Percentiles rank a stretch among this genome's conserved stretches.
phyloP scores from a whole-genome alignment of 139 green algal genomes.

The Tetradesmus lagerheimii region DNA sequence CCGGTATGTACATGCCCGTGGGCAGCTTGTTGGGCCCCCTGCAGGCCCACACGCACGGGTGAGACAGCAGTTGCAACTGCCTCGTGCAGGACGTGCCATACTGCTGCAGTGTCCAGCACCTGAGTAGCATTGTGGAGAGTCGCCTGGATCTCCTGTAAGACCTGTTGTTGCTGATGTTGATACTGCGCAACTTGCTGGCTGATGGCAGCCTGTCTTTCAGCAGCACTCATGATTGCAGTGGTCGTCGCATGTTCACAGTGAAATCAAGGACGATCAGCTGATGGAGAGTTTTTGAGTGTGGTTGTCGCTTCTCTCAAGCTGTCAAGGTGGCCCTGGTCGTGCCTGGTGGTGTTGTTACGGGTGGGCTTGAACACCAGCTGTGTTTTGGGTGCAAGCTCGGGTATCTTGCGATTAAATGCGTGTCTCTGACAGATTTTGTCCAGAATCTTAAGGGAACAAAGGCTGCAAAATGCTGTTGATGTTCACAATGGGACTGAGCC shows the following conservation, averaged over 20 bases:
- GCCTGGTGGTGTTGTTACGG: background rate
- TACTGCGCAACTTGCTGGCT: background rate
- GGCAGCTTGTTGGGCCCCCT: background rate
- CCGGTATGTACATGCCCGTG: background rate
- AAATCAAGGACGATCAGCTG: no score
- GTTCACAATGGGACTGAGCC: background rate
- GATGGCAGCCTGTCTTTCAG: slow-evolving; percentile 16
- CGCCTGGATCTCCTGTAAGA: background rate
- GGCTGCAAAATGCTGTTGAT: no score
- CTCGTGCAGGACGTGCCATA: background rate
- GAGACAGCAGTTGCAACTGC: slow-evolving; percentile 25
- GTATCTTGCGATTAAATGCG: background rate
- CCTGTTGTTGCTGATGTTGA: slow-evolving; percentile 1
- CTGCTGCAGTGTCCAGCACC: background rate
- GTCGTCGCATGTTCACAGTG: background rate
- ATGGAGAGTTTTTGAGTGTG: no score
- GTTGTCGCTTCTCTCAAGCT: no score
- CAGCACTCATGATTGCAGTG: slow-evolving; percentile 25
- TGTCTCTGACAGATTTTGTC: background rate
- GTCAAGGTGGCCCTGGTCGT: no score
- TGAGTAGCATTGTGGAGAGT: background rate
- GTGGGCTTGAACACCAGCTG: background rate
- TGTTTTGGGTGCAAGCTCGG: background rate
- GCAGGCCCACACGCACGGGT: background rate
- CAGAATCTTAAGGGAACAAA: background rate